Evolutionary conservation across 257 asterid genomes (phyloP).

Genomic region (Coffea canephora): DNA sequence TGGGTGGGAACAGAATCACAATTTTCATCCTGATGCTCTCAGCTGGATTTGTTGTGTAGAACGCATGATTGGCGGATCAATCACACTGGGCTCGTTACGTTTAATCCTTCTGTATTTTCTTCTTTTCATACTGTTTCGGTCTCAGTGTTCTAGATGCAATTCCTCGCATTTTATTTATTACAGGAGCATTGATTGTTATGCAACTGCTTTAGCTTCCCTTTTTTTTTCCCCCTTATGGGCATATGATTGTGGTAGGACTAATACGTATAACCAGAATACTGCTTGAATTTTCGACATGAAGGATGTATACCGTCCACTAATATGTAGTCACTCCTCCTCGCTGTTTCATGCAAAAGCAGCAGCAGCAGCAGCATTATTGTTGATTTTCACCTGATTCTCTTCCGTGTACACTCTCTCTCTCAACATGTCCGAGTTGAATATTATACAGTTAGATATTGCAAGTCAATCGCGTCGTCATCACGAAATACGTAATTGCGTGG

Average conservation of each 20-base stretch:
- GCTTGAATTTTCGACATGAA: not conserved
- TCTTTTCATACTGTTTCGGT: not conserved
- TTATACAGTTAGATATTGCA: not conserved
- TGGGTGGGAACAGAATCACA: not conserved
- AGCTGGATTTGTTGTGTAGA: not conserved
- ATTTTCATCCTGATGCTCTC: too few relatives aligned
- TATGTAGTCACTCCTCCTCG: not conserved
- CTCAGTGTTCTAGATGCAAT: not conserved
- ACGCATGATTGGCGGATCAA: not conserved
- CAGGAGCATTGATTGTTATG: not conserved
- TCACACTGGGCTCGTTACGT: not conserved
- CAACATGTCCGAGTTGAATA: not conserved
- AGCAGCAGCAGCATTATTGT: not conserved
- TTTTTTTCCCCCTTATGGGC: not conserved
- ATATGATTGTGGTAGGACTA: not conserved
- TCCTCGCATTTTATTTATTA: conserved; percentile 4
- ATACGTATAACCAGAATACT: not conserved
- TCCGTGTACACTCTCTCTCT: not conserved
- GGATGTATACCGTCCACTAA: not conserved
- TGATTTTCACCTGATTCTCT: not conserved
- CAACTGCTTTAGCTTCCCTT: not conserved
- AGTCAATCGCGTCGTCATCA: conserved; percentile 14
- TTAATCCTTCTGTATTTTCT: not conserved
- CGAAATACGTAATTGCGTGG: not conserved
- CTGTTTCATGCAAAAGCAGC: not conserved